Conservation (phyloP, 306 rosid genomes). For the Cyclanthera cordifolia region DNA sequence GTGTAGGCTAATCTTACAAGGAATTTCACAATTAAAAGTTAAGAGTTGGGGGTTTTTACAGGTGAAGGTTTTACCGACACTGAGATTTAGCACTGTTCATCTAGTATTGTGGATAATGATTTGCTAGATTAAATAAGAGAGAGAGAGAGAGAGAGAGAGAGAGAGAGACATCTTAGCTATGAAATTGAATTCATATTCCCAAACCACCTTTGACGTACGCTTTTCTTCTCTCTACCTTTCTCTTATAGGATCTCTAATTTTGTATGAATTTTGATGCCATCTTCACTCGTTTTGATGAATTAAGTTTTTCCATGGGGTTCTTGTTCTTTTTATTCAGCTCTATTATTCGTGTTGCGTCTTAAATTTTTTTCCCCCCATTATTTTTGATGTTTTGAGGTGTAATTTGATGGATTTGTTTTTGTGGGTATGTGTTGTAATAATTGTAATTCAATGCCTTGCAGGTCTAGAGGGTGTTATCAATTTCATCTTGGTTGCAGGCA, state of each 20-base stretch:
- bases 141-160: not conserved
- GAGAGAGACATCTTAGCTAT: not conserved
- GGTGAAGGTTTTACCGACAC: constrained; percentile 14
- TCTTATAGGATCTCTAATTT: no score
- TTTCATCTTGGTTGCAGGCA: no score
- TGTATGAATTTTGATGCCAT: not conserved
- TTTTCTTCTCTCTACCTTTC: not conserved
- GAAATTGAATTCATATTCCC: not conserved
- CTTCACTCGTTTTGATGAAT: not conserved
- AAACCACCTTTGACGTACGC: not conserved
- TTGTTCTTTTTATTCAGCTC: not conserved
- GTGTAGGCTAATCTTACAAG: no score
- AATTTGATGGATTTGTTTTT: no score
- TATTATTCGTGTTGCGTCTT: not conserved
- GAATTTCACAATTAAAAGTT: no score
- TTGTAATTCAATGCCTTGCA: not conserved
- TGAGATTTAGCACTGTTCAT: not conserved
- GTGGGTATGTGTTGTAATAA: no score
- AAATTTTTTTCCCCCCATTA: no score
- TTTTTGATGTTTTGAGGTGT: no score
- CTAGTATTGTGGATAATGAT: not conserved
- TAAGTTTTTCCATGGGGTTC: not conserved
- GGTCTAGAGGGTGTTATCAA: not conserved
- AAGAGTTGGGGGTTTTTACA: not conserved
- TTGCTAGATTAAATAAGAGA: not conserved